A percentile compares a stretch with the other conserved stretches of the same genome.
These are phyloP conservation scores for Umbelopsis vinacea DNA, from an alignment of 192 early-diverging fungal species.

Conservation along the genomic window DNA sequence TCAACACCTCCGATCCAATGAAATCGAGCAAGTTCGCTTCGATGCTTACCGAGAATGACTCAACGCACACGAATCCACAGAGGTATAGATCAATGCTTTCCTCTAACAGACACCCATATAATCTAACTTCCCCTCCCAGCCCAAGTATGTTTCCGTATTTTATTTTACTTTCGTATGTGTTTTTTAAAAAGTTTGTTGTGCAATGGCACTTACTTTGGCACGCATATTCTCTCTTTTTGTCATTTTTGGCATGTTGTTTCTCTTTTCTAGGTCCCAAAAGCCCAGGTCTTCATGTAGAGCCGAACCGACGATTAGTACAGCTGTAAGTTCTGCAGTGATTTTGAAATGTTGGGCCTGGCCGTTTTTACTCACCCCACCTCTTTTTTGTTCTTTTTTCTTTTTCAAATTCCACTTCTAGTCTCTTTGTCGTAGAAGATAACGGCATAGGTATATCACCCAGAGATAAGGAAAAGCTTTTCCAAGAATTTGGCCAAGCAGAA, in stretches of 20 bases:
- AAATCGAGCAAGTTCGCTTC: not conserved
- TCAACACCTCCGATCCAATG: not conserved
- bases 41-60: constrained; percentile 1
- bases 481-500: constrained; percentile 62
- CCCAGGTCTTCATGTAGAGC: not conserved
- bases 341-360: too few relatives aligned
- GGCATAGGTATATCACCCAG: constrained; percentile 54
- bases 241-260: not conserved
- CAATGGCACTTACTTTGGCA: not conserved
- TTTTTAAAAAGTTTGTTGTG: not conserved
- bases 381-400: too few relatives aligned
- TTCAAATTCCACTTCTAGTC: too few relatives aligned
- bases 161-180: not conserved
- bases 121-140: not conserved
- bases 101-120: not conserved
- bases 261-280: not conserved
- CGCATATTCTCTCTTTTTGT: not conserved
- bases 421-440: constrained; percentile 46
- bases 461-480: constrained; percentile 52
- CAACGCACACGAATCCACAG: not conserved
- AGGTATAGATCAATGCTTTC: not conserved
- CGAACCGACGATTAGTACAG: not conserved
- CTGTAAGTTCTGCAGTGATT: too few relatives aligned
- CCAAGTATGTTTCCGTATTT: constrained; percentile 9
- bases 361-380: too few relatives aligned